Evolutionary conservation across 768 basidiomycete species (phyloP).

Genomic region (Serendipita sp.): DNA sequence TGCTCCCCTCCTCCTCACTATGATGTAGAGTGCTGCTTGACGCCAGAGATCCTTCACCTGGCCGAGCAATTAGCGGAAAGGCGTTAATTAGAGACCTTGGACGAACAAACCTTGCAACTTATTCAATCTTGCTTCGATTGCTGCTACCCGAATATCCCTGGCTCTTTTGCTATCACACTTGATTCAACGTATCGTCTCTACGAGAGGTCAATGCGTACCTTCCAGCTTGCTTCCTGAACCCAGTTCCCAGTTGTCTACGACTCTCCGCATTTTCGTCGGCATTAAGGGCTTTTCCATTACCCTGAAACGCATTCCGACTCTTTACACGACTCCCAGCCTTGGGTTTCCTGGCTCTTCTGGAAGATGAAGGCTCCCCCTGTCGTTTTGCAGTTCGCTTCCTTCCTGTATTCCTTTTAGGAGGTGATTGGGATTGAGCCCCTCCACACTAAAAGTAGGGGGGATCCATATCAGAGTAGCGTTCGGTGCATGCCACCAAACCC

Average conservation of each 20-base stretch:
- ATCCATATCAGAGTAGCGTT: background rate
- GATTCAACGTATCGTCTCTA: background rate
- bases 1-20: slow-evolving; percentile 13
- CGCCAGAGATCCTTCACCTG: background rate
- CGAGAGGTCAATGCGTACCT: background rate
- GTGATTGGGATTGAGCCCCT: slow-evolving; percentile 50
- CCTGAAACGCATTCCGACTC: slow-evolving; percentile 40
- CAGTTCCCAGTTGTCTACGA: slow-evolving; percentile 31
- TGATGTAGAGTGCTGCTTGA: slow-evolving; percentile 15
- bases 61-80: background rate
- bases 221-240: slow-evolving; percentile 52
- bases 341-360: slow-evolving; percentile 47
- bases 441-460: slow-evolving; percentile 43
- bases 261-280: slow-evolving; percentile 25
- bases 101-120: slow-evolving; percentile 24
- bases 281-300: slow-evolving; percentile 38
- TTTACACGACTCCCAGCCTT: slow-evolving; percentile 59
- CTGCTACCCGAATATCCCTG: slow-evolving; percentile 59
- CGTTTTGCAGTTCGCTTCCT: slow-evolving; percentile 21
- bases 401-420: slow-evolving; percentile 34
- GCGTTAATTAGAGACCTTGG: background rate
- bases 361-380: slow-evolving; percentile 34
- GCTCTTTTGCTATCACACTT: slow-evolving; percentile 48
- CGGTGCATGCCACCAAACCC: background rate
- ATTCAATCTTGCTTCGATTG: slow-evolving; percentile 47